Conservation (phyloP, 352 stramenopile species). For the Chrysophaeum taylorii region DNA sequence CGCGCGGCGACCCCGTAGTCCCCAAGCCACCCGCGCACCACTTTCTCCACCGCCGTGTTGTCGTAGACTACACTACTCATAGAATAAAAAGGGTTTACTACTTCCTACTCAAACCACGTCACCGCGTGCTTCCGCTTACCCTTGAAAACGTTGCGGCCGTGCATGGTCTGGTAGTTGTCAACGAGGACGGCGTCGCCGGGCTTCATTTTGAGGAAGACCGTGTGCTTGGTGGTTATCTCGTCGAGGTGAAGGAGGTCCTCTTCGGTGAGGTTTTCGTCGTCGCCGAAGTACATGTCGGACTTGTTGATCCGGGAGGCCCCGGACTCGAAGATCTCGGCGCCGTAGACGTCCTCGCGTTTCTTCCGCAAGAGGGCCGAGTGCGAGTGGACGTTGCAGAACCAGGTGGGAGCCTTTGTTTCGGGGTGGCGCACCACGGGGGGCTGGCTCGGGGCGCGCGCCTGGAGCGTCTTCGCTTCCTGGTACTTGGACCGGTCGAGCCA, state of each 20-base stretch:
- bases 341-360: constrained; percentile 49
- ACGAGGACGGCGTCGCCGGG: constrained; percentile 54
- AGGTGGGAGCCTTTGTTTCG: constrained; percentile 48
- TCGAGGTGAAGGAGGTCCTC: constrained; percentile 51
- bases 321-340: constrained; percentile 52
- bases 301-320: constrained; percentile 61
- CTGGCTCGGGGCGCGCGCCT: constrained; percentile 48
- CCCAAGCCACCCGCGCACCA: too few relatives aligned
- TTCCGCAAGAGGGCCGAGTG: constrained; percentile 50
- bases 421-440: constrained; percentile 52
- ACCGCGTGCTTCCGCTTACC: constrained; percentile 56
- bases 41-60: too few relatives aligned
- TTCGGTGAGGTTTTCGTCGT: constrained; percentile 45
- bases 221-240: constrained; percentile 53
- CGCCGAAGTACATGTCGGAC: constrained; percentile 58
- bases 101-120: constrained; percentile 52
- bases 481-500: constrained; percentile 47
- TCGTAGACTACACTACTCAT: too few relatives aligned
- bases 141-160: constrained; percentile 58
- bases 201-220: constrained; percentile 51
- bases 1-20: too few relatives aligned
- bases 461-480: constrained; percentile 48
- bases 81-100: too few relatives aligned
- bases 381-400: constrained; percentile 62
- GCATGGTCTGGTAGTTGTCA: constrained; percentile 63